Evolutionary conservation across 192 early-diverging fungal species (phyloP), one percentile per base, ranked within the genome.

Genomic region (Podila minutissima): DNA sequence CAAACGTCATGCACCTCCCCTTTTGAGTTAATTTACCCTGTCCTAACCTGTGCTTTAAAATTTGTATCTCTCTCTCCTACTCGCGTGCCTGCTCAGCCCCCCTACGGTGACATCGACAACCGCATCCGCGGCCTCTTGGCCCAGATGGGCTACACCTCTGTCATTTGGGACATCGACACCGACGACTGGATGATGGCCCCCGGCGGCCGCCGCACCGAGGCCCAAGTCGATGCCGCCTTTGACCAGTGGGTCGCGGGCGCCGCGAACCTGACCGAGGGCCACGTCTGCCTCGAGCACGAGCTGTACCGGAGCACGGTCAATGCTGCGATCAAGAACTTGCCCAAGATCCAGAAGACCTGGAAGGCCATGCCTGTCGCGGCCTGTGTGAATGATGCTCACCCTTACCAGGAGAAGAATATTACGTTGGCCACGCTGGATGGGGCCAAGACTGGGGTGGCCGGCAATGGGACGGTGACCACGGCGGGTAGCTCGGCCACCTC

Each of bases 141-240:
- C 20, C 65, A 41, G 13, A 73, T 86, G 59, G 83, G 83, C 7
- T 83, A 84, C 75, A 75, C 71, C 71, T 70, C 85, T 24, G 85
- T 89, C 65, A 88, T 87, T 61, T 89, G 88, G 88, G 82, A 88
- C 55, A 65, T 74, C 12, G 88, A 88, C 33, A 87, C 88, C 26
- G 64, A 89, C 66, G 88, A 89, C 59, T 89, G 88, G 88, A 37
- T 46, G 67, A 77, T 83, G 65, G 24, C 61, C 28, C 75, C 75
- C 28, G 67, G 67, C 31, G 59, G 62, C 7, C 66, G 19, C 12
- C 74, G 74, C 51, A 72, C 77, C 10, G 64, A 59, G 37, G 31
- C 66, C 29, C 72, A 74, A 67, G 71, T 86, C 29, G 82, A 86
- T 63, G 61, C 62, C 32, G 74, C 72, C 15, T 76, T 78, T 58